Conservation (phyloP, 805 yeast genomes). For the Tetrapisispora pingtungensis region DNA sequence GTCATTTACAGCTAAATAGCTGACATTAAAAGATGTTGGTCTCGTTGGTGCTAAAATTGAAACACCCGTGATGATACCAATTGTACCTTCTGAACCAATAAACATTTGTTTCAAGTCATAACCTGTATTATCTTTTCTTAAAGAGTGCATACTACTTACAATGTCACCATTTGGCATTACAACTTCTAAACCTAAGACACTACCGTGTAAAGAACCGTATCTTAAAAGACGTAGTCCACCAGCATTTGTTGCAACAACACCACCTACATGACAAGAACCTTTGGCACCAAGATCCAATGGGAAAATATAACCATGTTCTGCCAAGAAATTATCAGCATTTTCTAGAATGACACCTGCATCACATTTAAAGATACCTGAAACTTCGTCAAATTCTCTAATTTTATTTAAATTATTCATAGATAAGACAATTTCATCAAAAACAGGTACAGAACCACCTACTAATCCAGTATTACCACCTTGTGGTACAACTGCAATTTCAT, state of each 20-base stretch:
- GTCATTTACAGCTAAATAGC: conserved; percentile 71
- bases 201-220: conserved; percentile 88
- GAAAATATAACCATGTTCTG: conserved; percentile 79
- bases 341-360: conserved; percentile 91
- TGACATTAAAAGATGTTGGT: conserved; percentile 78
- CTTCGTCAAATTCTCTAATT: conserved; percentile 69
- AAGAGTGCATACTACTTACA: conserved; percentile 66
- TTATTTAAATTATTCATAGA: conserved; percentile 63
- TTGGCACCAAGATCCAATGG: conserved; percentile 94
- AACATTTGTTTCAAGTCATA: conserved; percentile 86
- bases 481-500: conserved; percentile 77
- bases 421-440: conserved; percentile 79
- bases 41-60: conserved; percentile 84
- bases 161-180: conserved; percentile 88
- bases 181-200: conserved; percentile 83
- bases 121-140: conserved; percentile 93
- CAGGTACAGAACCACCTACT: conserved; percentile 90
- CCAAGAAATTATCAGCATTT: conserved; percentile 65
- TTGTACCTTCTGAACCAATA: conserved; percentile 89
- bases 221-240: conserved; percentile 85
- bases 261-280: conserved; percentile 95
- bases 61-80: conserved; percentile 84
- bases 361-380: conserved; percentile 75
- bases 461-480: conserved; percentile 97
- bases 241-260: conserved; percentile 90